A percentile compares a stretch with the other conserved stretches of the same genome.
Evolutionary conservation across 2,329 filamentous ascomycete species (phyloP).

Genomic region (Xylariomycetidae sp.): DNA sequence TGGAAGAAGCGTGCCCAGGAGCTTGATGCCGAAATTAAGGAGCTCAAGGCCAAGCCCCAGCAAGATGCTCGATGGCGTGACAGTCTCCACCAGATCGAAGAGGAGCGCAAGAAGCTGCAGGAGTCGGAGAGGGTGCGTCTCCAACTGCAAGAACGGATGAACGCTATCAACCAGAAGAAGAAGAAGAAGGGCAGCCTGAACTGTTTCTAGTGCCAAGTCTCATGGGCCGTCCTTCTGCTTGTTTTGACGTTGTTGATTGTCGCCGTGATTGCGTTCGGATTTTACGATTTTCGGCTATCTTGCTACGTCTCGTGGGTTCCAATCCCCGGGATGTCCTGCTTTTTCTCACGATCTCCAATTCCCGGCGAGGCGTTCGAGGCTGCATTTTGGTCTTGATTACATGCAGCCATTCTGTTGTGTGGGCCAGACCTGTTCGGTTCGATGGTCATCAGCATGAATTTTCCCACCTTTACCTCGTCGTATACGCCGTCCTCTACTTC

Average conservation of each 20-base stretch:
- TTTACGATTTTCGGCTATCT: neutral
- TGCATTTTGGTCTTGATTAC: too few relatives aligned
- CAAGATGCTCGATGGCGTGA: conserved; percentile 51
- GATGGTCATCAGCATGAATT: too few relatives aligned
- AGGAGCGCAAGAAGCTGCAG: conserved; percentile 87
- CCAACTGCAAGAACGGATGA: conserved; percentile 92
- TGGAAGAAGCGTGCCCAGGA: conserved; percentile 83
- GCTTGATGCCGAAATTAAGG: conserved; percentile 66
- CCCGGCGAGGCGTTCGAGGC: too few relatives aligned
- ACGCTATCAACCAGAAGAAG: conserved; percentile 85
- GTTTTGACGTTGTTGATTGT: conserved; percentile 5
- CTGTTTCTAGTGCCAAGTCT: conserved; percentile 67
- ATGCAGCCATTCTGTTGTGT: too few relatives aligned
- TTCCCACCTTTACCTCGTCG: too few relatives aligned
- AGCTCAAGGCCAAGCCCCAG: conserved; percentile 50
- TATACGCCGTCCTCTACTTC: too few relatives aligned
- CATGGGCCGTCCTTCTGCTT: conserved; percentile 10
- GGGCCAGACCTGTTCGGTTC: too few relatives aligned
- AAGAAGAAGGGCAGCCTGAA: conserved; percentile 94
- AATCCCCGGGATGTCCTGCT: neutral
- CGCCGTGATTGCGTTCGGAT: neutral
- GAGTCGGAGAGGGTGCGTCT: conserved; percentile 84
- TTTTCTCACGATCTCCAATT: neutral
- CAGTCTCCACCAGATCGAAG: conserved; percentile 84
- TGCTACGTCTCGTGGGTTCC: neutral